Evolutionary conservation across 2,329 filamentous ascomycete species (phyloP), one percentile per base, ranked within the genome.

Genomic region (Penicillium italicum): DNA sequence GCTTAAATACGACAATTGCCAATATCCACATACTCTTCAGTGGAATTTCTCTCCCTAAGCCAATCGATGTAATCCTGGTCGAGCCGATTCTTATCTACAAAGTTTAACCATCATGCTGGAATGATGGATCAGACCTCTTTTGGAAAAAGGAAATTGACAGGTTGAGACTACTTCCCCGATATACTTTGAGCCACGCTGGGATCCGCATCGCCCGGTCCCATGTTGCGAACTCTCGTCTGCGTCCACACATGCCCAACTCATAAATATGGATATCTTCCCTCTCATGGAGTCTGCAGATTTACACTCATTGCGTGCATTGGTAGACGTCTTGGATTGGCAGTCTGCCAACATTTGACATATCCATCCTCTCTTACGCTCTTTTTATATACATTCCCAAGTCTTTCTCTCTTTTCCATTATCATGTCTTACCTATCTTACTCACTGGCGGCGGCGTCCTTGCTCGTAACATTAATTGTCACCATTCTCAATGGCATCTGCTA

Each of bases 401-500:
- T 24, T 45, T 56, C 36, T 55, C 38, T 53, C 10, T 24, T 37
- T 52, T 18, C 49, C 31, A 45, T 37, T 62, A 59, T 55, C 48
- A 64, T 64, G 60, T 62, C 56, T 44, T 53, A 53, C 33, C 44
- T 56, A 10, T 40, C 55, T 31, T 70, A 67, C 52, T 50, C 61
- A n/a, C 41, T 72, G 43, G 69, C 67, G 45, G 62, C 55, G 24
- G 57, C 56, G 20, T 62, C 69, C 8, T 44, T 69, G 11, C 34
- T 65, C 28, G 61, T 57, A 31, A 67, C 66, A 9, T 51, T 68
- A 20, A 61, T 69, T 40, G 56, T 60, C 16, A 69, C 66, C 7
- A 52, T 73, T 33, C 55, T 72, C 26, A 63, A 71, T 58, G 67
- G 67, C 36, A 42, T 73, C 30, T 69, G 60, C 18, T 68, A 65